Conservation (phyloP, 345 rosid species). For the Hibiscus mutabilis region DNA sequence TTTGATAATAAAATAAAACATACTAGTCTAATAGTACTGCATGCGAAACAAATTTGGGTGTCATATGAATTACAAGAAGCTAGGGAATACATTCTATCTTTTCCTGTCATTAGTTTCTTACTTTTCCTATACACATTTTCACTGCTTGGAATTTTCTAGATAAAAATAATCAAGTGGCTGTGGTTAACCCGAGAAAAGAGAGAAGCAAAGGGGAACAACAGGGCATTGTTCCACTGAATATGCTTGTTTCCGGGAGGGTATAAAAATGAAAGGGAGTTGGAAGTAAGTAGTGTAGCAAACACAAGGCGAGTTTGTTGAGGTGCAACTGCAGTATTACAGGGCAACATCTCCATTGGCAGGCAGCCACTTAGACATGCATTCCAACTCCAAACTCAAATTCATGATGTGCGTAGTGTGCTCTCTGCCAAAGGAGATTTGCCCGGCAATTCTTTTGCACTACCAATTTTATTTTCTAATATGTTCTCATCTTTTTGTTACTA, state of each 20-base stretch:
- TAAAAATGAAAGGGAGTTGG: constrained; percentile 13
- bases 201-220: background rate
- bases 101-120: background rate
- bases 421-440: constrained; percentile 54
- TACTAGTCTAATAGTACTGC: background rate
- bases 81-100: too few species aligned
- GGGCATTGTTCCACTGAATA: constrained; percentile 35
- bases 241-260: constrained; percentile 19
- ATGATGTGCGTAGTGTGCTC: constrained; percentile 4
- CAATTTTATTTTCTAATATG: background rate
- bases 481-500: too few species aligned
- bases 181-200: constrained; percentile 2
- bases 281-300: background rate
- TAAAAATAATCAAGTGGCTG: background rate
- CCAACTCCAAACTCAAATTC: background rate
- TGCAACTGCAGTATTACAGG: constrained; percentile 37
- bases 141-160: background rate
- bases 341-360: constrained; percentile 37
- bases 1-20: background rate
- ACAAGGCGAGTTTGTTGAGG: background rate
- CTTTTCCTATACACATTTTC: background rate
- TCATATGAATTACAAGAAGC: background rate
- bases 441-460: constrained; percentile 37
- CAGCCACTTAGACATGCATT: constrained; percentile 12
- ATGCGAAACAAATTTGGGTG: background rate